Conservation (phyloP, 352 stramenopile species). For the Phytopythium sindhum region DNA sequence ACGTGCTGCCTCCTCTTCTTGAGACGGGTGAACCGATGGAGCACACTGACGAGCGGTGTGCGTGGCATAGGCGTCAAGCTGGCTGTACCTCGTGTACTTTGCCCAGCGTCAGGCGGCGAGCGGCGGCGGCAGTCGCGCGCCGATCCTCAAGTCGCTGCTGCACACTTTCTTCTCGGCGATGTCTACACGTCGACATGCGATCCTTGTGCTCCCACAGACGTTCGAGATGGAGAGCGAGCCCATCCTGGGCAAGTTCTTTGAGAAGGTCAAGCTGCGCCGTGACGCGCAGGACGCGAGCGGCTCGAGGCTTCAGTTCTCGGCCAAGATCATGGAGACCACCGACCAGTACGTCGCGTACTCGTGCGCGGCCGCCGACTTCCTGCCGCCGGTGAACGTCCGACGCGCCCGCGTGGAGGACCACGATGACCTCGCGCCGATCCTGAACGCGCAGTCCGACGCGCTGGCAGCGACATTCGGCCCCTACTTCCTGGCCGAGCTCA, state of each 20-base stretch:
- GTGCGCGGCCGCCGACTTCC: constrained; percentile 26
- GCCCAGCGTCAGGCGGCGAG: constrained; percentile 39
- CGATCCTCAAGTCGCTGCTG: constrained; percentile 53
- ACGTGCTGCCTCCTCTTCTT: not conserved
- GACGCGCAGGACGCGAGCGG: not conserved
- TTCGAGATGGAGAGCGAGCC: constrained; percentile 48
- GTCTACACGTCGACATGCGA: constrained; percentile 29
- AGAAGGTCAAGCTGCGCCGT: constrained; percentile 21
- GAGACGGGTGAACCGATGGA: not conserved
- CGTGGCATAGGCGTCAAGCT: constrained; percentile 31
- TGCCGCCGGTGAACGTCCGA: constrained; percentile 48
- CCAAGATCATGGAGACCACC: constrained; percentile 35
- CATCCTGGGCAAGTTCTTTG: constrained; percentile 59
- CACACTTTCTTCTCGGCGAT: constrained; percentile 47
- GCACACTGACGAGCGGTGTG: not conserved
- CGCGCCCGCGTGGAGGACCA: constrained; percentile 78
- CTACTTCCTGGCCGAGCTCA: constrained; percentile 93
- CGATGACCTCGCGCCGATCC: constrained; percentile 73
- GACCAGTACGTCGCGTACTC: constrained; percentile 52
- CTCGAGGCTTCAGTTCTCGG: constrained; percentile 19
- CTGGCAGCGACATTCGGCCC: constrained; percentile 81
- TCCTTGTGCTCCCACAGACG: constrained; percentile 49
- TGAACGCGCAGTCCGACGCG: constrained; percentile 51
- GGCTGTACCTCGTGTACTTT: constrained; percentile 56
- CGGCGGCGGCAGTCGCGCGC: constrained; percentile 22